These are phyloP conservation scores for Dendrobium officinale DNA, from an alignment of 106 monocot genomes.

Conservation along the genomic window DNA sequence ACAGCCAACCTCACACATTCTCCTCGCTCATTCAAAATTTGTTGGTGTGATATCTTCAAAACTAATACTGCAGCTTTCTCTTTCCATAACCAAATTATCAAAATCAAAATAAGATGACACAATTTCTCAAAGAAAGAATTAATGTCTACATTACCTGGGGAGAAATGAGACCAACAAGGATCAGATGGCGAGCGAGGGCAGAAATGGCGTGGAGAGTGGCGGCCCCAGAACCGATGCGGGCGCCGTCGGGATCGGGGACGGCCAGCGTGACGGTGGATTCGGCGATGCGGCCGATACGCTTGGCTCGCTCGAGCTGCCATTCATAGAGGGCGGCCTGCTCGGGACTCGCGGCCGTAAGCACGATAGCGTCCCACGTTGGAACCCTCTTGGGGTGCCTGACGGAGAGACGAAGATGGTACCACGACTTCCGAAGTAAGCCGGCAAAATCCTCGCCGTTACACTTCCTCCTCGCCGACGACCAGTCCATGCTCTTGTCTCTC, in stretches of 20 bases:
- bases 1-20: neutral
- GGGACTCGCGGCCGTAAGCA: slow-evolving; percentile 94
- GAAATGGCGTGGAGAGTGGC: slow-evolving; percentile 81
- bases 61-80: too few relatives aligned
- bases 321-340: slow-evolving; percentile 87
- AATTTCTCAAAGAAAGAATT: too few relatives aligned
- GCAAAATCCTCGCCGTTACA: slow-evolving; percentile 26
- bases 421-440: slow-evolving; percentile 56
- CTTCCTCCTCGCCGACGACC: slow-evolving; percentile 6
- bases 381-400: slow-evolving; percentile 61
- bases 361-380: slow-evolving; percentile 90
- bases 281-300: slow-evolving; percentile 74
- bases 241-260: slow-evolving; percentile 82
- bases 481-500: neutral
- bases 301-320: slow-evolving; percentile 85
- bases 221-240: slow-evolving; percentile 96
- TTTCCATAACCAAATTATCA: too few relatives aligned
- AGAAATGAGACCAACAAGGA: slow-evolving; percentile 11
- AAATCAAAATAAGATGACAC: too few relatives aligned
- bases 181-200: slow-evolving; percentile 46
- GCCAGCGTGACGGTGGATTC: slow-evolving; percentile 67
- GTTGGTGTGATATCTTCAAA: neutral
- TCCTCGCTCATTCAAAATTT: neutral
- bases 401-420: slow-evolving; percentile 91
- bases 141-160: slow-evolving; percentile 1